Base-by-base conservation (phyloP, 192 early-diverging fungal genomes). In the Irineochytrium annulatum region DNA sequence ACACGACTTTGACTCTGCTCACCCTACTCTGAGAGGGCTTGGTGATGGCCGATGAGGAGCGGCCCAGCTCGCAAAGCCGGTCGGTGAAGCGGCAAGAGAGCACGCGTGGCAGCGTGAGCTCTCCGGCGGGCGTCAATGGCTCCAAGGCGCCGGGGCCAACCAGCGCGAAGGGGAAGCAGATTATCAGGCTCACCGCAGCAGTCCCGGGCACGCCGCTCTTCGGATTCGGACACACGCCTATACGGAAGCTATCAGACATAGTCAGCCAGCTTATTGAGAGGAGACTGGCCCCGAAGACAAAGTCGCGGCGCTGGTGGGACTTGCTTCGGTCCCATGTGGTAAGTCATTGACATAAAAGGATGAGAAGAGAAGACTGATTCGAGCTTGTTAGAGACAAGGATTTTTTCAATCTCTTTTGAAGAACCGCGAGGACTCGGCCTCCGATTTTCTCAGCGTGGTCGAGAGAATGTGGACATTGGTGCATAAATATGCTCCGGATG, bases 401-500 rank as follows among this genome's bases (percentile, higher is more conserved):
- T 78, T 78, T 44, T 76, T 78, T 43, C 67, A 73, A 33, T 70
- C 70, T 6, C 64, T 78, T 19, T 54, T 78, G 5, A 76, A 76
- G 41, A 52, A 74, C 16, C 48, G 67, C 1, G 63, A 66, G 19
- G 32, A 33, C 13, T 31, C 55, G 13, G 49, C 59, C 2, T 62
- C 57, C 30, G 72, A 74, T 26, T 78, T 78, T 46, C 30, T 78
- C n/a, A 43, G 57, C 20, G 59, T 77, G 17, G 75, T 78, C 24
- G 77, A 78, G 30, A 55, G 32, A 14, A 43, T 78, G 4, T 78
- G 77, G 77, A 74, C 52, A 8, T 51, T 68, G 16, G 74, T 78
- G 16, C 72, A 73, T 66, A 64, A 59, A 55, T 62, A 67, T 37
- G 22, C 64, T 8, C 53, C 66, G 17, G 61, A 69, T 26, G 41